Evolutionary conservation across 73 alveolate species (phyloP).

Genomic region (Paraurostyla sp.): DNA sequence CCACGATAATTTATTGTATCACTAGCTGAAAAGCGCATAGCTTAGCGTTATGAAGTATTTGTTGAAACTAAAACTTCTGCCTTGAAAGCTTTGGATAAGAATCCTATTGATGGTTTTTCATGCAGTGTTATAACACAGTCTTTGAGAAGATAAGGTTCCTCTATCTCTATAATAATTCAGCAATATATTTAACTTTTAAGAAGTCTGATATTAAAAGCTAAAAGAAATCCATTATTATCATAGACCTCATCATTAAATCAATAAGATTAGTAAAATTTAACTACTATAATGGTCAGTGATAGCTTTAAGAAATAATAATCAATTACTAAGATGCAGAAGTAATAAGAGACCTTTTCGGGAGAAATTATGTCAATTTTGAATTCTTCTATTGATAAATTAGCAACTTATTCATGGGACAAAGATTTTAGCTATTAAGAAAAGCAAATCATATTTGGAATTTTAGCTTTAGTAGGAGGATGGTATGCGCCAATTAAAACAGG

Average conservation of each 20-base stretch:
- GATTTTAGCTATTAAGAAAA: constrained; percentile 24
- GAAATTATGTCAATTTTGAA: constrained; percentile 7
- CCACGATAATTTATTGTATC: constrained; percentile 65
- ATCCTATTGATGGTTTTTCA: constrained; percentile 60
- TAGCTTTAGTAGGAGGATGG: constrained; percentile 61
- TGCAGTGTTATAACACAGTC: constrained; percentile 43
- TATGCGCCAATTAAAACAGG: constrained; percentile 60
- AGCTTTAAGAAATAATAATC: not conserved
- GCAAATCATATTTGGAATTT: constrained; percentile 22
- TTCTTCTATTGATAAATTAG: not conserved
- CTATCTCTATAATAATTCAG: constrained; percentile 22
- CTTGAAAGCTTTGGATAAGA: constrained; percentile 54
- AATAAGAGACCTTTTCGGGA: constrained; percentile 1
- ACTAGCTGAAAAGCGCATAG: constrained; percentile 45
- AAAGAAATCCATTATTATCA: no score
- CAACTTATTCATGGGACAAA: constrained; percentile 20
- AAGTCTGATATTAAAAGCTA: constrained; percentile 12
- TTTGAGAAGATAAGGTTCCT: constrained; percentile 59
- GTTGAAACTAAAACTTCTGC: constrained; percentile 55
- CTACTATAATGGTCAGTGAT: not conserved
- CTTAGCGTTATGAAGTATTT: constrained; percentile 30
- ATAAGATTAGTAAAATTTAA: not conserved
- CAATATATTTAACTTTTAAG: constrained; percentile 24
- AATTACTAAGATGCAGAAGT: not conserved
- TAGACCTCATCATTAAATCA: not conserved